Evolutionary conservation across 202 grass and related monocot genomes (phyloP).

Genomic region (Panicum hallii): DNA sequence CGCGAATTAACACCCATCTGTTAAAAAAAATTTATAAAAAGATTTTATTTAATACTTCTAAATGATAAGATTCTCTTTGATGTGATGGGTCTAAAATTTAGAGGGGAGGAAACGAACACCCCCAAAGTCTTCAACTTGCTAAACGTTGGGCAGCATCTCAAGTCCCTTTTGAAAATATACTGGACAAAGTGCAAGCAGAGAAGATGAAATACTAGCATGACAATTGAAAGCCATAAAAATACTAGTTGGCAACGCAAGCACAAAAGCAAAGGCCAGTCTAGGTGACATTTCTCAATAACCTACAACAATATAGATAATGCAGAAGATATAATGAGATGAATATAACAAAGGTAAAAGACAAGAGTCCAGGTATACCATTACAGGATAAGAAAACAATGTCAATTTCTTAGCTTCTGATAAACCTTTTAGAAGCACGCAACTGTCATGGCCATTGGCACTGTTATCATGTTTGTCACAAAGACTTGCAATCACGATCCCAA

Average conservation of each 20-base stretch:
- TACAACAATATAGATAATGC: not conserved
- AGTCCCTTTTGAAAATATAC: constrained; percentile 6
- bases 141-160: not conserved
- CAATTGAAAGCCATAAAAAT: not conserved
- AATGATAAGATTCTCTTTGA: too few relatives aligned
- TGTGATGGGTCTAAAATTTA: too few relatives aligned
- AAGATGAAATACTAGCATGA: not conserved
- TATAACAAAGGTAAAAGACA: not conserved
- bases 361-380: not conserved
- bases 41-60: too few relatives aligned
- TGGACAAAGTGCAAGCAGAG: not conserved
- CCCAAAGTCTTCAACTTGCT: not conserved
- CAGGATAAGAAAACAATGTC: not conserved
- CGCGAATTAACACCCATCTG: too few relatives aligned
- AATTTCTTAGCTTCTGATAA: not conserved
- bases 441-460: not conserved
- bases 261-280: not conserved
- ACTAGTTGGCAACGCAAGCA: not conserved
- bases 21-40: too few relatives aligned
- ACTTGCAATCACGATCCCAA: not conserved
- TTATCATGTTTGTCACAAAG: not conserved
- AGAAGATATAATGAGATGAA: not conserved
- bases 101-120: too few relatives aligned
- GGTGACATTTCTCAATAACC: not conserved
- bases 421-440: not conserved